A percentile compares a stretch with the other conserved stretches of the same genome.
These are phyloP conservation scores for Monilinia aucupariae DNA, from an alignment of 2,329 filamentous ascomycete genomes.

Conservation along the genomic window DNA sequence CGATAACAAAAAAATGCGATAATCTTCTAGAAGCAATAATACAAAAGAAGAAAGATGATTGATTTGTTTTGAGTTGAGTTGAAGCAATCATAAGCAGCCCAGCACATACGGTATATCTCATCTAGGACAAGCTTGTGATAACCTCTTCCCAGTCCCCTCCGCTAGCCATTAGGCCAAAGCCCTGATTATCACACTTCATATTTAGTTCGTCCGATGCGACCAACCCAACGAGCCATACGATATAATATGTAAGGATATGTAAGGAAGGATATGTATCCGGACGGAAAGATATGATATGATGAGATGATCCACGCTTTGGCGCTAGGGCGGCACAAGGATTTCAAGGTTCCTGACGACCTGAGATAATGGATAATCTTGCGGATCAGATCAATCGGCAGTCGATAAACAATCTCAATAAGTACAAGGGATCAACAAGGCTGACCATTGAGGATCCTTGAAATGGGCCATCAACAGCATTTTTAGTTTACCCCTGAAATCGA, in stretches of 20 bases:
- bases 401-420: constrained; percentile 16
- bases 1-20: neutral
- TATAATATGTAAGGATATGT: constrained; percentile 10
- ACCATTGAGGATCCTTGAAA: constrained; percentile 9
- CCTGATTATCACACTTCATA: neutral
- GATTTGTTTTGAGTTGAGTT: too few species aligned
- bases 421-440: constrained; percentile 14
- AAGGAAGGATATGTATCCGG: constrained; percentile 8
- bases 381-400: constrained; percentile 13
- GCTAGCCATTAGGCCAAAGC: constrained; percentile 5
- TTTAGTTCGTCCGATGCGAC: neutral
- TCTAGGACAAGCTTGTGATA: neutral
- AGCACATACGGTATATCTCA: neutral
- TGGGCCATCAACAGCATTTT: neutral
- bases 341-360: neutral
- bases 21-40: constrained; percentile 16
- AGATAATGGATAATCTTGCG: constrained; percentile 3
- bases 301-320: constrained; percentile 10
- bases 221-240: neutral
- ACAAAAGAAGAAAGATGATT: neutral
- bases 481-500: constrained; percentile 20
- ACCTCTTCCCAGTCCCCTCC: neutral
- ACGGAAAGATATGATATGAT: neutral
- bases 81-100: neutral
- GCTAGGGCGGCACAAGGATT: constrained; percentile 13